These are phyloP conservation scores for Gastrolobium bilobum DNA, from an alignment of 306 rosid species.

Conservation along the genomic window DNA sequence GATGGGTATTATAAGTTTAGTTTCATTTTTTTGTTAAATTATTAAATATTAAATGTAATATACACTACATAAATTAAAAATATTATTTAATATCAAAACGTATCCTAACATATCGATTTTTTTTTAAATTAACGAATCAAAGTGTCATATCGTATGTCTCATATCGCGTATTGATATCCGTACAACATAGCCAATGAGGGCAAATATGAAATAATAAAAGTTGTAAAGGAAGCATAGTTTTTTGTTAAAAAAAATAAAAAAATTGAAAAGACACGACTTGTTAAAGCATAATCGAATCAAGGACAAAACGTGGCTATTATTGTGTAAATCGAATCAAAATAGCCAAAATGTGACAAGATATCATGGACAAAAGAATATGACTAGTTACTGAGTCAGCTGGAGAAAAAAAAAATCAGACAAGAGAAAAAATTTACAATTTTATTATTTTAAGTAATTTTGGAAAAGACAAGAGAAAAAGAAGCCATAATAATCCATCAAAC, in stretches of 20 bases:
- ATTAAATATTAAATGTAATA: too few relatives aligned
- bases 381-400: constrained; percentile 4
- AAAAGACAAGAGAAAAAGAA: background rate
- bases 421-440: constrained; percentile 19
- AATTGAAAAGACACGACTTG: constrained; percentile 9
- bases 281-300: background rate
- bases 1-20: too few relatives aligned
- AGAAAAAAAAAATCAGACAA: background rate
- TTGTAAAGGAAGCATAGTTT: background rate
- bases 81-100: too few relatives aligned
- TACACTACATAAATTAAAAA: too few relatives aligned
- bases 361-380: constrained; percentile 17
- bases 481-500: background rate
- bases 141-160: too few relatives aligned
- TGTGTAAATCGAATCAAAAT: constrained; percentile 7
- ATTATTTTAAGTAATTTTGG: background rate
- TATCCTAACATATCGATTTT: too few relatives aligned
- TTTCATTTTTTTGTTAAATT: too few relatives aligned
- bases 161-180: too few relatives aligned
- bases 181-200: background rate
- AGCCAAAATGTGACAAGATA: background rate
- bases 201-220: background rate
- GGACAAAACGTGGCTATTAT: background rate
- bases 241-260: background rate
- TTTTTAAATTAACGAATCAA: too few relatives aligned